Evolutionary conservation across 768 basidiomycete species (phyloP), one percentile per base, ranked within the genome.

Genomic region (Agrocybe pediades): DNA sequence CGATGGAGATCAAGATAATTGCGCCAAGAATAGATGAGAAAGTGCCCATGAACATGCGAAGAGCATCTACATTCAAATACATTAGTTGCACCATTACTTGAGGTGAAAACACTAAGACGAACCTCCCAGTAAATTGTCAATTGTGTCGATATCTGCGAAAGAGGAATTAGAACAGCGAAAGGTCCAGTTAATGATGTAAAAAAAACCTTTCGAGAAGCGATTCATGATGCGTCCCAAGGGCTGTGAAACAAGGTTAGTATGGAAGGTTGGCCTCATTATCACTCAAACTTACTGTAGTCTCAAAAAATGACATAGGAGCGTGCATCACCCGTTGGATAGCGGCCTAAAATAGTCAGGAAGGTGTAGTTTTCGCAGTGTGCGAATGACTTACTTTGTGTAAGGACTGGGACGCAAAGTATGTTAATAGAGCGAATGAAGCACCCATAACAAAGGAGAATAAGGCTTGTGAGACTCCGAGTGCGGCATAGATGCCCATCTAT

Each of bases 291-390:
- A 86, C 85, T 5, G 89, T 91, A 1, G 87, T 93, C 64, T 95
- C 94, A 64, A 93, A 95, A 74, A 93, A 95, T 6, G 84, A 85
- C 87, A 92, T 93, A 0, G 92, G 92, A 0, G 92, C 90, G 65
- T 86, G 82, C 80, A 95, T 82, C 44, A 94, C 81, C 19, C 86
- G 82, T 7, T 74, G 70, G 50, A 90, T 81, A 5, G 90, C 85
- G 55, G 69, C 71, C 84, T 87, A 16, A 24, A 39, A 33, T n/a
- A 11, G n/a, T 43, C 46, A 33, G 5, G 13, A n/a, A 39, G 41
- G 51, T 6, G 42, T 30, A 41, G 19, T 23, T 43, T 17, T 36
- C 2, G 6, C 30, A 11, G 30, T 17, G 30, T n/a, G 41, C 43
- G 25, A 21, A 24, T 11, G 1, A 60, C 78, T 26, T 41, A 83